These are phyloP conservation scores for Naganishia antarctica DNA, from an alignment of 768 basidiomycete species.

Conservation along the genomic window DNA sequence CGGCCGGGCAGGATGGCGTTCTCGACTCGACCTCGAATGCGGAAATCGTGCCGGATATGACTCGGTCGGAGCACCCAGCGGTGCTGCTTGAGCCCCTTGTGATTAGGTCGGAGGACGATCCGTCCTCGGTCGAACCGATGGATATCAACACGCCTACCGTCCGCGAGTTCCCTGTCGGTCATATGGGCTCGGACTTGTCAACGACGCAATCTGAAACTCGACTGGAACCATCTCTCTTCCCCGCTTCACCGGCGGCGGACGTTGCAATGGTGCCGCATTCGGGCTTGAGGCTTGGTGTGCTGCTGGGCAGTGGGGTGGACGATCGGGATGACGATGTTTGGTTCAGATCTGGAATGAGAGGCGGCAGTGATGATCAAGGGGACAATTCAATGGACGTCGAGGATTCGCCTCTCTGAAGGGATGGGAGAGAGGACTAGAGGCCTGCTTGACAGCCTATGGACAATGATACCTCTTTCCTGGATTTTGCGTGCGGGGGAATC, in stretches of 20 bases:
- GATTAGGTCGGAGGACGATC: background rate
- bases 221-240: conserved; percentile 4
- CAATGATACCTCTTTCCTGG: too few relatives aligned
- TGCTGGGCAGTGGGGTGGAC: conserved; percentile 16
- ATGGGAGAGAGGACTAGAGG: too few relatives aligned
- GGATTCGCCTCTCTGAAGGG: background rate
- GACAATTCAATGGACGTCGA: conserved; percentile 11
- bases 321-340: conserved; percentile 8
- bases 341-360: background rate
- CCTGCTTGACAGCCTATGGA: background rate
- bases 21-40: background rate
- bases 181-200: background rate
- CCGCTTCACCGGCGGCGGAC: background rate
- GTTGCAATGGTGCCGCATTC: background rate
- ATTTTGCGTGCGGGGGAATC: too few relatives aligned
- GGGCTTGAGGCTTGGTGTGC: conserved; percentile 6
- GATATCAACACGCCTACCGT: conserved; percentile 6
- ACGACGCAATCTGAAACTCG: background rate
- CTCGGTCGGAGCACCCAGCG: background rate
- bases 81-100: background rate
- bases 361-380: background rate
- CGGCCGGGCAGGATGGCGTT: background rate
- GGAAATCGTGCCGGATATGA: background rate
- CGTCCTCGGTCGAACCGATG: background rate
- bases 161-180: background rate